Base-by-base conservation (phyloP, 352 stramenopile species). In the Elongisporangium prolatum region DNA sequence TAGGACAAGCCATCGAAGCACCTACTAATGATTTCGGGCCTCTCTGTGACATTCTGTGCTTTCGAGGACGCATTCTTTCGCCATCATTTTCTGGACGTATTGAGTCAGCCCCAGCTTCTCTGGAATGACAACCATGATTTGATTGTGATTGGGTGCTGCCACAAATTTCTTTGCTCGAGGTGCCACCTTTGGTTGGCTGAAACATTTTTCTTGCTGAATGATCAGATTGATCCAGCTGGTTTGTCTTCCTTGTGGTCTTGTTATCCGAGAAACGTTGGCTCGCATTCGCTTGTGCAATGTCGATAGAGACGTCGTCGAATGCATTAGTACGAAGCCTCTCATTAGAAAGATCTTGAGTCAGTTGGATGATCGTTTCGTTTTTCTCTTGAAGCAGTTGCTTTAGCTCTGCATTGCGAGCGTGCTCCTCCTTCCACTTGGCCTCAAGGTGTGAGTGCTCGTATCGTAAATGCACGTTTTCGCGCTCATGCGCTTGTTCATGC, bases 371-470 rank as follows among this genome's bases (percentile, higher is more conserved):
- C 52, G 75, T 57, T 18, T 78, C 69, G 52, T 93, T 93, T 58
- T 94, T 94, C 55, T 93, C 85, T 18, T 71, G 61, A 6, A 91
- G 34, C 1, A 94, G 56, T 18, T 68, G 64, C 54, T 77, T 65
- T 0, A 94, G 54, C 59, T 91, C 81, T 1, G 54, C 59, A 50
- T 69, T 93, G 18, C 84, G 80, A 11, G 64, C 77, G 8, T 77
- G 53, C 14, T 75, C 71, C 60, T 86, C 81, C 48, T 76, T 75
- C 59, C 64, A 79, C 21, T 70, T 67, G 0, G 61, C 56, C 2
- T 86, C 77, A 0, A 80, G 51, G 0, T 64, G 71, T 0, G 57
- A 13, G 6, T 75, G 65, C 16, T 86, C 73, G 4, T 50, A 63
- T 2, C 69, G 74, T 21, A 91, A 60, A 1, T 69, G 50, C 48